Base-by-base conservation (phyloP, 257 asterid species). In the Nyctanthes arbortristis region DNA sequence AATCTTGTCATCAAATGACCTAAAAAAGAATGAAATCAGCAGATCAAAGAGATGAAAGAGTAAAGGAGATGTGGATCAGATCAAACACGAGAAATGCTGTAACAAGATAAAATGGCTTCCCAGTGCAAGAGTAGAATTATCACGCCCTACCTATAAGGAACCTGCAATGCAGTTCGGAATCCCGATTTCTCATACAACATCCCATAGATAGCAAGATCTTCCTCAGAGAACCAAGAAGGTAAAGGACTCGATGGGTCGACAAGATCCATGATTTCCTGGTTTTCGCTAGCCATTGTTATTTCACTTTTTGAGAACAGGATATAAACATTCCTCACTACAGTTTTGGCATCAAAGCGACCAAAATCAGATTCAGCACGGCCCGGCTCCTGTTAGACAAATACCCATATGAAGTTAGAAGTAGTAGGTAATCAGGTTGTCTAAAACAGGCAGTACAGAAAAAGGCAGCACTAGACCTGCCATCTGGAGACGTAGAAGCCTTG, bases 351-450 rank as follows among this genome's bases (percentile, higher is more conserved):
- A 65, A 89, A 45, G 1, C 93, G 92, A 14, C 84, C 88, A 70
- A 91, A 91, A 79, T 91, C 95, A 65, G 95, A 89, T 76, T 87
- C 97, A 58, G 96, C 96, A 14, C 96, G 86, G 18, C 93, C 96
- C 18, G 95, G 86, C 59, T 85, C 89, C 97, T 91, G 77, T 7
- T 35, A 65, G 11, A 66, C 57, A 60, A 33, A 20, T 35, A 60
- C 32, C 32, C 31, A 39, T 1, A 20, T 7, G 28, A 45, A 1
- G 66, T 69, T n/a, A 4, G 22, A 28, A 7, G 22, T 43, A 20
- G 12, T 16, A 25, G 58, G 4, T 34, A 61, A 24, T 65, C 5
- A 62, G 37, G 36, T 65, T 22, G 28, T 25, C 64, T 13, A 12
- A 4, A 27, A 12, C 16, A 1, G 34, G 7, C 34, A 39, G 56